These are phyloP conservation scores for Alternaria sp. DNA, from an alignment of 2,329 filamentous ascomycete species.

Conservation along the genomic window DNA sequence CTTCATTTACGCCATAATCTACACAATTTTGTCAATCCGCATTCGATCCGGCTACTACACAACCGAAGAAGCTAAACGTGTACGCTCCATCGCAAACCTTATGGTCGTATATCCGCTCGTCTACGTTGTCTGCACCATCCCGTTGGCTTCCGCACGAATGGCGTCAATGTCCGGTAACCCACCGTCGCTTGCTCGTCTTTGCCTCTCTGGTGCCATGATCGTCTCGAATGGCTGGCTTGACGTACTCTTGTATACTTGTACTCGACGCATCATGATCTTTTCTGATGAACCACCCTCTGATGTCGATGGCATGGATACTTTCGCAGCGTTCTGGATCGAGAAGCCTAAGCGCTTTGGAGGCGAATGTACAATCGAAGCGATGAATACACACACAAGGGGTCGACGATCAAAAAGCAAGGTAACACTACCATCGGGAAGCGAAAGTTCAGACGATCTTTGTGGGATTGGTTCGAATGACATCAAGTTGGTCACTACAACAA, in stretches of 20 bases:
- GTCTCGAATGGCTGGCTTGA: slow-evolving; percentile 68
- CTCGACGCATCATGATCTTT: slow-evolving; percentile 63
- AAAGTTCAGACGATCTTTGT: slow-evolving; percentile 41
- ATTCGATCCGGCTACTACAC: slow-evolving; percentile 50
- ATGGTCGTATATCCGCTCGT: slow-evolving; percentile 73
- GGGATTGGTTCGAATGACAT: slow-evolving; percentile 37
- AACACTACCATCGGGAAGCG: slow-evolving; percentile 25
- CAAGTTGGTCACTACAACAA: slow-evolving; percentile 47
- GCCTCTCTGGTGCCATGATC: slow-evolving; percentile 63
- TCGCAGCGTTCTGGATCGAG: slow-evolving; percentile 45
- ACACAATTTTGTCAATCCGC: slow-evolving; percentile 50
- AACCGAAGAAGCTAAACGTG: slow-evolving; percentile 43
- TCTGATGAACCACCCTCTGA: slow-evolving; percentile 56
- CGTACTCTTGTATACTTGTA: slow-evolving; percentile 65
- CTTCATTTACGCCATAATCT: slow-evolving; percentile 58
- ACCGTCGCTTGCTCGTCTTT: slow-evolving; percentile 57
- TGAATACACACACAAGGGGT: slow-evolving; percentile 5
- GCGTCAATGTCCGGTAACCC: slow-evolving; percentile 65
- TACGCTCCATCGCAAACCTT: slow-evolving; percentile 60
- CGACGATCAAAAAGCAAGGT: slow-evolving; percentile 27
- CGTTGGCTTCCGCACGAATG: slow-evolving; percentile 70
- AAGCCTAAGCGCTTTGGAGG: slow-evolving; percentile 53
- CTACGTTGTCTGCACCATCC: slow-evolving; percentile 73
- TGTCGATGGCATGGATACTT: slow-evolving; percentile 48
- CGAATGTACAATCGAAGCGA: slow-evolving; percentile 54